These are phyloP conservation scores for Colletotrichum karsti DNA, from an alignment of 2,329 filamentous ascomycete genomes.

Conservation along the genomic window DNA sequence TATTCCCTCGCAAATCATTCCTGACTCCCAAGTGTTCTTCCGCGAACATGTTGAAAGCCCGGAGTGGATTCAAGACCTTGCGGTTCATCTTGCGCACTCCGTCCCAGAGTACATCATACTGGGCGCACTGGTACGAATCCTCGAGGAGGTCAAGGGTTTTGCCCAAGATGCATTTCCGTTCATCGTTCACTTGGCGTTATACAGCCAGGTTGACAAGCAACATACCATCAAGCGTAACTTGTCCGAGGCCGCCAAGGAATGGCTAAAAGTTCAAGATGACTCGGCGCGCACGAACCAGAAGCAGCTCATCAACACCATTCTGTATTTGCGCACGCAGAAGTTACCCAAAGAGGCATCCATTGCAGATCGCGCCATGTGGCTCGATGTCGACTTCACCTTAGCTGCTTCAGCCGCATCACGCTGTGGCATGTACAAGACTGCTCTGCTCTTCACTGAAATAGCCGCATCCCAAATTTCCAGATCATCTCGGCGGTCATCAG, in stretches of 20 bases:
- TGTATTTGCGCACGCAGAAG: constrained; percentile 88
- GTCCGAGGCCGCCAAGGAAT: constrained; percentile 71
- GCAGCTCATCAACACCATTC: constrained; percentile 78
- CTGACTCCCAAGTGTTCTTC: constrained; percentile 43
- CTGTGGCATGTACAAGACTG: constrained; percentile 88
- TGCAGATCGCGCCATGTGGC: constrained; percentile 82
- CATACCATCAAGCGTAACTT: constrained; percentile 67
- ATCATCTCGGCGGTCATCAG: constrained; percentile 73
- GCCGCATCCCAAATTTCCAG: constrained; percentile 64
- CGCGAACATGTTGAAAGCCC: constrained; percentile 51
- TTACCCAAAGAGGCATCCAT: constrained; percentile 80
- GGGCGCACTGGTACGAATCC: constrained; percentile 70
- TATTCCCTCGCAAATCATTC: constrained; percentile 20
- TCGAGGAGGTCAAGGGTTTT: constrained; percentile 73
- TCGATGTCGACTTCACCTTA: constrained; percentile 80
- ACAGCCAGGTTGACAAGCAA: constrained; percentile 71
- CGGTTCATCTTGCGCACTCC: constrained; percentile 67
- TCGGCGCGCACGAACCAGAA: constrained; percentile 60
- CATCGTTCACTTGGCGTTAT: constrained; percentile 82
- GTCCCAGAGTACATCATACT: constrained; percentile 73
- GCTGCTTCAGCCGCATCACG: constrained; percentile 76
- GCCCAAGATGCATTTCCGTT: constrained; percentile 82
- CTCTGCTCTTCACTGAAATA: constrained; percentile 84
- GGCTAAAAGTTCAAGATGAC: constrained; percentile 62
- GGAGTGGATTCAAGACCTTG: constrained; percentile 70